Base-by-base conservation (phyloP, 495 filamentous ascomycete species). In the Margaritispora aquatica region DNA sequence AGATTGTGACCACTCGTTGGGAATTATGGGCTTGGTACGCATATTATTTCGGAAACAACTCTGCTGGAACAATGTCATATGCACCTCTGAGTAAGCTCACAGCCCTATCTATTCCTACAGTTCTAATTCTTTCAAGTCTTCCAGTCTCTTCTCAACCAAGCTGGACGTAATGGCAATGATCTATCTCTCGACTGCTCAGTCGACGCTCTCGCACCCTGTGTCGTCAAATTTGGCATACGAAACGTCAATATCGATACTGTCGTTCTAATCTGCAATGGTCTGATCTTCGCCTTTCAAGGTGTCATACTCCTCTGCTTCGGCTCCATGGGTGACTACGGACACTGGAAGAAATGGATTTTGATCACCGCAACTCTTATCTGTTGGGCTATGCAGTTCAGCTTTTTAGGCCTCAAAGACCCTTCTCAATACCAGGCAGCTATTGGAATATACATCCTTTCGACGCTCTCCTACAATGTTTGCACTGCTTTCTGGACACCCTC, bases 31-130 rank as follows among this genome's bases (percentile, higher is more conserved):
- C 83, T 49, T 88, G 84, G 63, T 88, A 88, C 69, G 70, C 75
- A 67, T 88, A 85, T 64, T 88, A 88, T 61, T 81, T 87, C 52
- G 84, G 84, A 26, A 84, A 86, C 63, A 86, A 87, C 69, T 88
- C 86, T 63, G 84, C 80, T 2, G 84, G 84, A 8, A 87, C 84
- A 2, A 82, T 81, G 22, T 85, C 84, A 54, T 84, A 88, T 60
- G 86, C 86, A 58, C 68, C 86, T 22, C 66, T 88, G 2, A 80
- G 70, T 41, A 78, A 85, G 69, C 81, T 81, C 8, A 82, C 80
- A 1, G 76, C 76, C 15, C 70, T 75, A 2, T 70, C 86, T 22
- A 27, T 61, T 0, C 86, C 86, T 57, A 74, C 74, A 0, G 83
- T 82, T 65, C 19, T 61, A 21, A 44, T 36, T 22, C 11, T 20